Evolutionary conservation across 1,284 basidiomycete species (phyloP).

Genomic region (Gymnopus androsaceus): DNA sequence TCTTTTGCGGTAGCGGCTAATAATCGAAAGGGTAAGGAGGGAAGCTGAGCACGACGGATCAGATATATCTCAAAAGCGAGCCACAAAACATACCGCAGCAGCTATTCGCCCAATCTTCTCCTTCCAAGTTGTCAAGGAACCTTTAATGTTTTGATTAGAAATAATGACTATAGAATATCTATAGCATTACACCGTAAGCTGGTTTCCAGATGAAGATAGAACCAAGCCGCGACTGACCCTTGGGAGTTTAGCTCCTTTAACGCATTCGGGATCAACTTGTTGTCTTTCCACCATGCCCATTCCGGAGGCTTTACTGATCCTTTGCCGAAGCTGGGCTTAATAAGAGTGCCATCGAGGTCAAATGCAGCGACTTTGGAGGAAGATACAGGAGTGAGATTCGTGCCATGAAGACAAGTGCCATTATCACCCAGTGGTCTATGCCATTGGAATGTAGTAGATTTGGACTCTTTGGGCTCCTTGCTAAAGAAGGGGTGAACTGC

Average conservation of each 20-base stretch:
- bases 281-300: slow-evolving; percentile 77
- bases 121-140: slow-evolving; percentile 50
- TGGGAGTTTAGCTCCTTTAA: slow-evolving; percentile 59
- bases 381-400: slow-evolving; percentile 52
- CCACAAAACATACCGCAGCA: not conserved
- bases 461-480: slow-evolving; percentile 22
- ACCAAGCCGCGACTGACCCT: slow-evolving; percentile 56
- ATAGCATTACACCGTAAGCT: slow-evolving; percentile 9
- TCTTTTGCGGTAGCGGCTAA: slow-evolving; percentile 81
- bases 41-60: slow-evolving; percentile 47
- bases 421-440: slow-evolving; percentile 54
- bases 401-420: slow-evolving; percentile 63
- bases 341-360: slow-evolving; percentile 88
- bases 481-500: slow-evolving; percentile 44
- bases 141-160: slow-evolving; percentile 76
- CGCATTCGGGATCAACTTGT: slow-evolving; percentile 66
- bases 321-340: slow-evolving; percentile 55
- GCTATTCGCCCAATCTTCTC: slow-evolving; percentile 12
- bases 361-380: slow-evolving; percentile 72
- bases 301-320: slow-evolving; percentile 24
- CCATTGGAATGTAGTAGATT: slow-evolving; percentile 52
- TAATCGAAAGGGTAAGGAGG: slow-evolving; percentile 75
- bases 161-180: slow-evolving; percentile 79
- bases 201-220: not conserved
- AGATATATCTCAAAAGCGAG: not conserved